Evolutionary conservation across 148 eudicot genomes (phyloP), one percentile per base, ranked within the genome.

Genomic region (Vaccinium darrowii): DNA sequence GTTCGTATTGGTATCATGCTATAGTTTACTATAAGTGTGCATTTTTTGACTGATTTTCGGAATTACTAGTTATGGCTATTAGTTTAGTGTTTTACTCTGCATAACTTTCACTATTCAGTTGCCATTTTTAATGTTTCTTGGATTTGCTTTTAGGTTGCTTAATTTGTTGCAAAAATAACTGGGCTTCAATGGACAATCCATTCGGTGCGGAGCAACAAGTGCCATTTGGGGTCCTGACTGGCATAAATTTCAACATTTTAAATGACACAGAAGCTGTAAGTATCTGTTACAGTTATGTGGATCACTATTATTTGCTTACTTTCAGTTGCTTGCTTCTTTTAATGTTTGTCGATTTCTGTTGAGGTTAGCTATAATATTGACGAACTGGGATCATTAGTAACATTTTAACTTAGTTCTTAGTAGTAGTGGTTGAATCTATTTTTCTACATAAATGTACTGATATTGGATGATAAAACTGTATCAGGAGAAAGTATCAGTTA

Each of bases 251-350:
- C 51, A 84, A 83, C 78, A 87, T 97, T 69, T 79, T 97, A 78
- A 88, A 92, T 23, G 93, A 92, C 86, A 80, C 83, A 30, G 98
- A 94, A 82, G 98, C 94, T 43, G 99, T 96, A 91, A 92, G 98
- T 88, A 82, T 82, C 39, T 78, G 47, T 27, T 81, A 4, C 16
- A 18, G 79, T 81, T 75, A 50, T 21, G 76, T 54, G 62, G n/a
- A 10, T 54, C 19, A 53, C 5, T 39, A 65, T 27, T 39, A 71
- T 82, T 67, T 56, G 8, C 76, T 85, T 43, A 19, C n/a, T 47
- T 74, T 73, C 50, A 77, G 11, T 33, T 50, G 18, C 36, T 5
- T 51, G 33, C 80, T 77, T 50, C 30, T 36, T 49, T 60, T 72
- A 60, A 58, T 60, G 7, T 23, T 65, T 3, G 49, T 63, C 16